These are phyloP conservation scores for Puccinia coronata DNA, from an alignment of 1,284 basidiomycete genomes.

Conservation along the genomic window DNA sequence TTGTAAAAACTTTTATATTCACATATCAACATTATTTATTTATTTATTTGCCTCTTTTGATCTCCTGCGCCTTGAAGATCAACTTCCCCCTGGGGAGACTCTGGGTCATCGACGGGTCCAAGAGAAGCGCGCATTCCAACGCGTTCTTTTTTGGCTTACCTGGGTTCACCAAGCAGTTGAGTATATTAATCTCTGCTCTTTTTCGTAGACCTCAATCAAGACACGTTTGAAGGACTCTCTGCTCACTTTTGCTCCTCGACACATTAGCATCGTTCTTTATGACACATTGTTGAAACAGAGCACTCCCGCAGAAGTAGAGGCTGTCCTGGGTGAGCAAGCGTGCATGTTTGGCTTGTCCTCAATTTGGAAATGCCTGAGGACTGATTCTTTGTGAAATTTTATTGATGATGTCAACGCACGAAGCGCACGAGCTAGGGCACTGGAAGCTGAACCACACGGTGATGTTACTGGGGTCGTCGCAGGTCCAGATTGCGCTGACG, in stretches of 20 bases:
- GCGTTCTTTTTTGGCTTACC: slow-evolving; percentile 63
- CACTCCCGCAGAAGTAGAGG: slow-evolving; percentile 83
- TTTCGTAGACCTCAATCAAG: slow-evolving; percentile 31
- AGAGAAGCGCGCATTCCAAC: slow-evolving; percentile 89
- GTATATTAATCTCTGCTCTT: neutral
- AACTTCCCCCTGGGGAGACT: slow-evolving; percentile 84
- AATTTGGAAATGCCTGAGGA: too few relatives aligned
- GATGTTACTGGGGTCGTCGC: slow-evolving; percentile 80
- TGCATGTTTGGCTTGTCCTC: too few relatives aligned
- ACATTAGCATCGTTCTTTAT: slow-evolving; percentile 84
- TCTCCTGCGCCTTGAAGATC: slow-evolving; percentile 64
- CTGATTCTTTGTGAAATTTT: too few relatives aligned
- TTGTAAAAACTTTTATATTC: too few relatives aligned
- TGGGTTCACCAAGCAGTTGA: slow-evolving; percentile 30
- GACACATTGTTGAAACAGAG: slow-evolving; percentile 92
- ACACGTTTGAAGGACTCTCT: slow-evolving; percentile 63
- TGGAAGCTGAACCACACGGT: slow-evolving; percentile 86
- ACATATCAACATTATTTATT: too few relatives aligned
- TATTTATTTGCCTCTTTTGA: neutral
- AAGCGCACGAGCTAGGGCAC: slow-evolving; percentile 91
- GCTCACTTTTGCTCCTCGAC: slow-evolving; percentile 3
- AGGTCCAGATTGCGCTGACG: slow-evolving; percentile 81
- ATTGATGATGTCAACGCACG: too few relatives aligned
- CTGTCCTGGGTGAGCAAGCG: slow-evolving; percentile 70
- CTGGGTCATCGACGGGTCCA: slow-evolving; percentile 96